Base-by-base conservation (phyloP, 2,329 filamentous ascomycete species). In the Fusarium sp. region DNA sequence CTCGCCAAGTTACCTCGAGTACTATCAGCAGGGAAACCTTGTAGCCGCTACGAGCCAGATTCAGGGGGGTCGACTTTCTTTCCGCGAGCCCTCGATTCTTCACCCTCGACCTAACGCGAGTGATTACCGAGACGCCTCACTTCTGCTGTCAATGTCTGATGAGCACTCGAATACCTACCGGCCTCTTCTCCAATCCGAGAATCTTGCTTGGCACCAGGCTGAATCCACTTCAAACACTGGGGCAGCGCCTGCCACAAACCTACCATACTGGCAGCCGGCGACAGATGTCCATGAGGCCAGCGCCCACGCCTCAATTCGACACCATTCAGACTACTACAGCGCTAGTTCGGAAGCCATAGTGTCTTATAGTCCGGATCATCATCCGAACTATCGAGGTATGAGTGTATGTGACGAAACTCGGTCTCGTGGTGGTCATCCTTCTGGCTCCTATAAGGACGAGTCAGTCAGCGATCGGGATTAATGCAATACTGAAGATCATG, bases 141-240 rank as follows among this genome's bases (percentile, higher is more conserved):
- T 47, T 8, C 44, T 54, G 16, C n/a, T 30, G 37, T 34, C 50
- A 23, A 60, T 36, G 10, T 23, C 48, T 18, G 36, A 50, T 15
- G 62, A 37, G 34, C 31, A 40, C 31, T 27, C 50, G 11, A 53
- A 47, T 40, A 16, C 15, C 18, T 31, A 55, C n/a, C 15, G 51
- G 43, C 50, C 34, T 40, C 58, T 30, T 43, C 51, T 48, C 40
- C 66, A 64, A 56, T 54, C 12, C 39, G 58, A 62, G 34, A 50
- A 70, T 34, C 67, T 48, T 27, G 55, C 53, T 57, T 68, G 66
- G 62, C 50, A 60, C 53, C 12, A 59, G 39, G 47, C 37, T n/a
- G 67, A 64, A 40, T 40, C 62, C 53, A 54, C 40, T 31, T 46
- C 58, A 34, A 68, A 53, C 58, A 46, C 68, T 23, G 34, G 58